Evolutionary conservation across 805 yeast species (phyloP), one percentile per base, ranked within the genome.

Genomic region (Candida sphagnicola): DNA sequence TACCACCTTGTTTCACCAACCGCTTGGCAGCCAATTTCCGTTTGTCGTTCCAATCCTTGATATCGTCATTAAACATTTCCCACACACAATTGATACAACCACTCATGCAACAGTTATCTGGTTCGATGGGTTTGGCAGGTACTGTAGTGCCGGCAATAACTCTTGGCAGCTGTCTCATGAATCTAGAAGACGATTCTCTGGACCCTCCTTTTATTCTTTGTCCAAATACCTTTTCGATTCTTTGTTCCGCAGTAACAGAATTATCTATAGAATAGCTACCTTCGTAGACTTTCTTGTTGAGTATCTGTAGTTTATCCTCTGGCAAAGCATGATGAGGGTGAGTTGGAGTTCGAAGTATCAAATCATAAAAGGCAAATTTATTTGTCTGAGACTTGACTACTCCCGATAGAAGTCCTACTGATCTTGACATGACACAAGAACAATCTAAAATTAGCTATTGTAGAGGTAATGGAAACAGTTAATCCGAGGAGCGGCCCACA

Each of bases 1-100:
- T 47, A 17, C 72, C 65, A 2, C 74, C 74, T 35, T 59, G 63
- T 4, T 52, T 43, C 21, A 41, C 48, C 35, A 77, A 54, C 12
- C 48, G 51, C 4, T 47, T 33, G 0, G 73, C 84, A 0, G 96
- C 96, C 40, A 69, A 57, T 28, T 61, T 62, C 14, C 95, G 67
- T 51, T 69, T 61, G 1, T 45, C 55, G 51, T 80, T 78, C 96
- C 96, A 93, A 24, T 87, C 87, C 45, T 78, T 81, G 35, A 90
- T 53, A 56, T 93, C 98, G 38, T 91, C 97, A 47, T 84, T 82
- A 57, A 78, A 91, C 39, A 86, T 65, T 51, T 90, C 96, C 98
- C 98, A 93, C 2, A 91, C 98, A 60, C 99, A 91, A 61, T 91
- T 89, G 21, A 87, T 80, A 60, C 99, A 91, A 1, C 99, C 99